phyloP scores from a whole-genome alignment of 208 protist genomes.

The Leishmania guyanensis region DNA sequence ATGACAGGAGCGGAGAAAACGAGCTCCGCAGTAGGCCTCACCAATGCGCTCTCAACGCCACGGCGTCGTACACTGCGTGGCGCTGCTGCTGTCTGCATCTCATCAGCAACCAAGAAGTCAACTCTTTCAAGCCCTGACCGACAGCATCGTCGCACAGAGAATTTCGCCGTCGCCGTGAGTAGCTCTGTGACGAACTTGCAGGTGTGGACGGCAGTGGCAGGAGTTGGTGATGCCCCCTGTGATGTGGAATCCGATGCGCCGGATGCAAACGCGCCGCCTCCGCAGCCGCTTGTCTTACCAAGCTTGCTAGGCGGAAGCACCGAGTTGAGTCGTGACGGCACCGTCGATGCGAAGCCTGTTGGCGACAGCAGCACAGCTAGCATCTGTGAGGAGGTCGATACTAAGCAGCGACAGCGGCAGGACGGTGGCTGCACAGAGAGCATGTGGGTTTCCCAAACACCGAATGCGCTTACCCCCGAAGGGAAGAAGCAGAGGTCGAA shows the following conservation, averaged over 20 bases:
- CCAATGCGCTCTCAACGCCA: conserved; percentile 8
- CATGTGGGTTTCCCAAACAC: not conserved
- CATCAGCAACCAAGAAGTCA: not conserved
- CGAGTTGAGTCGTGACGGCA: conserved; percentile 1
- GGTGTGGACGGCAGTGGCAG: not conserved
- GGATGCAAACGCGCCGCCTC: not conserved
- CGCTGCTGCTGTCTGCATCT: conserved; percentile 3
- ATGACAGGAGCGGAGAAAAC: not conserved
- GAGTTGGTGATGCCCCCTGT: not conserved
- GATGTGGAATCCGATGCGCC: not conserved
- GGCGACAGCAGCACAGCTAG: not conserved
- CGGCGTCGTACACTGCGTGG: conserved; percentile 24
- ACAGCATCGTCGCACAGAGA: not conserved
- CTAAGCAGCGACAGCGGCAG: not conserved
- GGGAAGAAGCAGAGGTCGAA: not conserved
- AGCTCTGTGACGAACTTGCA: not conserved
- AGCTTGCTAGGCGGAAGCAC: conserved; percentile 13
- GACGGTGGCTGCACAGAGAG: not conserved
- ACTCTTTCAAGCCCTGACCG: not conserved
- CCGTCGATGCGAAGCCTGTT: not conserved
- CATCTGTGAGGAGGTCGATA: not conserved
- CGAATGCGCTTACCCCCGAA: not conserved
- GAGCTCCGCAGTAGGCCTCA: not conserved
- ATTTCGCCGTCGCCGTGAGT: not conserved
- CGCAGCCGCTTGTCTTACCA: not conserved